Base-by-base conservation (phyloP, 2,329 filamentous ascomycete genomes). In the Aureobasidium mangrovei region DNA sequence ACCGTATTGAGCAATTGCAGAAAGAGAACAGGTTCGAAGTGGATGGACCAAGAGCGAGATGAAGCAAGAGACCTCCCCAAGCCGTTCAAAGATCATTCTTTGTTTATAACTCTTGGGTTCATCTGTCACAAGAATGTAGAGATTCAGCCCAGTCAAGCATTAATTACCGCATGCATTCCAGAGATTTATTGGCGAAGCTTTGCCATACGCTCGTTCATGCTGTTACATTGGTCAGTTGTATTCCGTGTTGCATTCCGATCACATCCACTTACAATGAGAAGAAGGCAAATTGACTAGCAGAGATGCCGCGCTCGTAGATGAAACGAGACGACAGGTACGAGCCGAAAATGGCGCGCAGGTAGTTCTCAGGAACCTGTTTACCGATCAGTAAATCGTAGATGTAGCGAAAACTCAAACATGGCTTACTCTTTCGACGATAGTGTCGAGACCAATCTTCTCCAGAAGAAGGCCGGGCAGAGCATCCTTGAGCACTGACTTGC, bases 211-310 rank as follows among this genome's bases (percentile, higher is more conserved):
- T 74, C 69, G 64, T 73, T 76, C 74, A 77, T 77, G 63, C 40
- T 52, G 36, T 12, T 33, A 26, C 6, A 24, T 3, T 42, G 6
- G 31, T 51, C 35, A 51, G 47, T 41, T 10, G 29, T 9, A 7
- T 12, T 32, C 31, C 29, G 33, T 49, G 24, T 27, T 18, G 35
- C 36, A 51, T 42, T 51, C 47, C 47, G 24, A 51, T 33, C 10
- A 9, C 10, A 7, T 5, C 40, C 18, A 55, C 54, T 55, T 51
- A 55, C 54, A 55, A 55, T 35, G 54, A 55, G 54, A 95, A 98
- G 78, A 98, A 98, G 38, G 91, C 90, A 75, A 98, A 97, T 66
- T 96, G 91, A 75, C 86, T 93, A 4, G 93, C 91, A 61, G 82
- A 85, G 68, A 90, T 91, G 65, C 93, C 93, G 69, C 91, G 93